Percentiles rank a stretch among this genome's conserved stretches.
These are phyloP conservation scores for Cynara cardunculus DNA, from an alignment of 129 eudicot genomes.

Conservation along the genomic window DNA sequence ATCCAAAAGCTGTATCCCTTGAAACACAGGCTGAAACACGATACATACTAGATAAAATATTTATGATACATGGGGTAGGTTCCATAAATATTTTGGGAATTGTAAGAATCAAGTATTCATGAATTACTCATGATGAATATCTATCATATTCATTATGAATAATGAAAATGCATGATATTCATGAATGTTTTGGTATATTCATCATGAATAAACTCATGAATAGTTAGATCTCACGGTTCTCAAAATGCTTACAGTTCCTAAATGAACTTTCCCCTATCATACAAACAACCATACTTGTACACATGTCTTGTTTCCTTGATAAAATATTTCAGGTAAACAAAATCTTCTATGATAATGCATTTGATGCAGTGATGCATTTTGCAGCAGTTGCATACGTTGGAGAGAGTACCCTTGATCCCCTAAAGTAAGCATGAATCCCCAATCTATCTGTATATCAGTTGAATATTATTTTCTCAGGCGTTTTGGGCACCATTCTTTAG, in stretches of 20 bases:
- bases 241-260: background rate
- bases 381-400: constrained; percentile 98
- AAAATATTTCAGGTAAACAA: constrained; percentile 52
- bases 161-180: background rate
- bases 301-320: constrained; percentile 47
- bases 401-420: constrained; percentile 86
- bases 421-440: constrained; percentile 38
- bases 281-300: constrained; percentile 4
- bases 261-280: background rate
- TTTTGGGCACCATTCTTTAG: background rate
- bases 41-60: background rate
- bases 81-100: background rate
- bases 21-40: constrained; percentile 4
- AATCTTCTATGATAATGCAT: constrained; percentile 74
- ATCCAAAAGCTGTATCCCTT: constrained; percentile 68
- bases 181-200: background rate
- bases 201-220: background rate
- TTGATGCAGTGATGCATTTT: constrained; percentile 96
- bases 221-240: background rate
- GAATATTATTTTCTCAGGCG: background rate
- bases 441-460: background rate
- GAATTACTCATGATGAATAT: background rate
- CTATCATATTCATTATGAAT: background rate
- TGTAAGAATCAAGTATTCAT: background rate
- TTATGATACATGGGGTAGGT: background rate